Evolutionary conservation across 345 rosid species (phyloP).

Genomic region (Gynandropsis gynandra): DNA sequence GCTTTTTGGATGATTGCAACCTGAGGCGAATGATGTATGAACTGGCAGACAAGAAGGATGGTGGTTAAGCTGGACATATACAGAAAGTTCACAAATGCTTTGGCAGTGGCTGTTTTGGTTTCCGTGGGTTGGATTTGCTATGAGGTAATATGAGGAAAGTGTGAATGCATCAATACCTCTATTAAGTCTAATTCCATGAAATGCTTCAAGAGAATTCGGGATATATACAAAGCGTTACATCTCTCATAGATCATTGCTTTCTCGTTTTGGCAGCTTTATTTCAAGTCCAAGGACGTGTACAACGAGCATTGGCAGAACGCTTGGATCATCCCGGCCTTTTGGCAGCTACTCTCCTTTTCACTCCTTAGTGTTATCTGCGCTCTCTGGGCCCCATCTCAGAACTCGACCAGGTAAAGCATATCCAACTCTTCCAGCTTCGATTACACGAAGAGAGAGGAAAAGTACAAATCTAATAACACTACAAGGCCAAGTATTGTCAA

Average conservation of each 20-base stretch:
- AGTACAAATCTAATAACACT: neutral
- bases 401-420: slow-evolving; percentile 64
- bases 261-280: slow-evolving; percentile 61
- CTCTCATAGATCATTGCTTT: neutral
- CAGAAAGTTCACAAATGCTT: slow-evolving; percentile 91
- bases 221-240: too few species aligned
- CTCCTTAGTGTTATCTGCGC: slow-evolving; percentile 71
- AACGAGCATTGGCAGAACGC: slow-evolving; percentile 93
- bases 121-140: slow-evolving; percentile 98
- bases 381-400: slow-evolving; percentile 96
- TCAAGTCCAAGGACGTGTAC: slow-evolving; percentile 81
- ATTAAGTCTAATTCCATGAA: too few species aligned
- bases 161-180: too few species aligned
- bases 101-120: slow-evolving; percentile 83
- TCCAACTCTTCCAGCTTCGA: neutral
- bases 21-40: too few species aligned
- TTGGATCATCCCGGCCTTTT: slow-evolving; percentile 91
- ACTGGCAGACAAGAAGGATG: slow-evolving; percentile 70
- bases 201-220: too few species aligned
- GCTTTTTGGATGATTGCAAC: neutral
- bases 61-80: slow-evolving; percentile 77
- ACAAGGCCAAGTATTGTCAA: slow-evolving; percentile 5
- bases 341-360: slow-evolving; percentile 88
- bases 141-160: slow-evolving; percentile 76
- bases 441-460: neutral